Conservation (phyloP, 768 basidiomycete genomes). For the Ephemerocybe angulata region DNA sequence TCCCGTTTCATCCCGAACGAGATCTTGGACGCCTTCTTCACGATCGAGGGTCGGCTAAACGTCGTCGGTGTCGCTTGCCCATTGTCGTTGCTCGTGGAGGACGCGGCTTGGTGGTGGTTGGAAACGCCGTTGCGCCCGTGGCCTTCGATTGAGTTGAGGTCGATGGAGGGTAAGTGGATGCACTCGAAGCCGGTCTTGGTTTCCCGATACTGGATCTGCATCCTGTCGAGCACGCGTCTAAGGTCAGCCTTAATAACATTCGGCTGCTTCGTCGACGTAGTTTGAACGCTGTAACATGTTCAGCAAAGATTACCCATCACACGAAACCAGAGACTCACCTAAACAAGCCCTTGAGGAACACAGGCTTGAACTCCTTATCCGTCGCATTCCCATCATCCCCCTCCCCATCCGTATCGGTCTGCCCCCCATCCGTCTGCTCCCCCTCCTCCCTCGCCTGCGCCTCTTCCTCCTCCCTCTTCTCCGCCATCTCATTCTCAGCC, state of each 20-base stretch:
- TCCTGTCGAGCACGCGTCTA: conserved; percentile 80
- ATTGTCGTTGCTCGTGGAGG: conserved; percentile 44
- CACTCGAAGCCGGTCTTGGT: conserved; percentile 93
- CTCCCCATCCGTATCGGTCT: conserved; percentile 39
- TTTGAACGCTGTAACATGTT: conserved; percentile 72
- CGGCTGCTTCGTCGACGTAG: conserved; percentile 89
- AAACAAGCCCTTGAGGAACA: conserved; percentile 94
- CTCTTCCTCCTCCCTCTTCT: conserved; percentile 41
- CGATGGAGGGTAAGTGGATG: conserved; percentile 92
- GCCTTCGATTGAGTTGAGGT: conserved; percentile 67
- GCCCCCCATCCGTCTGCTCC: background rate
- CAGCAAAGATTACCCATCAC: conserved; percentile 1
- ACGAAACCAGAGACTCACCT: conserved; percentile 2
- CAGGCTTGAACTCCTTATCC: conserved; percentile 85
- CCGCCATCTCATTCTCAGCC: conserved; percentile 44
- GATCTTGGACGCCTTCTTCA: conserved; percentile 74
- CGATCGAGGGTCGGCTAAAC: conserved; percentile 49
- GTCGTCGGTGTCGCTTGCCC: conserved; percentile 28
- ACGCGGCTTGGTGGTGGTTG: conserved; percentile 40
- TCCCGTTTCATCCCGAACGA: conserved; percentile 64
- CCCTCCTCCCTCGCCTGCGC: conserved; percentile 30
- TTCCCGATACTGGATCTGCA: conserved; percentile 93
- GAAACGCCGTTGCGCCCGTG: conserved; percentile 18
- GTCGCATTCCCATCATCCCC: conserved; percentile 46
- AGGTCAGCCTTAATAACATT: conserved; percentile 81